These are phyloP conservation scores for Tuber magnatum DNA, from an alignment of 495 filamentous ascomycete species.

Conservation along the genomic window DNA sequence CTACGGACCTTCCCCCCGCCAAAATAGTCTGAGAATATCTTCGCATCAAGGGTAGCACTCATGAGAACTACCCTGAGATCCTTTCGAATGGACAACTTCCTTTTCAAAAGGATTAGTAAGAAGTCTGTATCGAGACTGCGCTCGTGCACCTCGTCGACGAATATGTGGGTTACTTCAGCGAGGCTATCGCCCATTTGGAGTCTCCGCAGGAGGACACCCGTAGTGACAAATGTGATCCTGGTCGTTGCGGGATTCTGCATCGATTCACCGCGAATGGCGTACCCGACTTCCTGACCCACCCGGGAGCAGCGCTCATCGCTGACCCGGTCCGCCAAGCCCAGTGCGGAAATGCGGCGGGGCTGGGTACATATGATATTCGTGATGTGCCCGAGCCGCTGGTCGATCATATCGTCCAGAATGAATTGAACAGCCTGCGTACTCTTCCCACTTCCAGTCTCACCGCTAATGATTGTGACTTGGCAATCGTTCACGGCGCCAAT, in stretches of 20 bases:
- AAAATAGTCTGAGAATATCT: constrained; percentile 81
- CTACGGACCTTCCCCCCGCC: constrained; percentile 59
- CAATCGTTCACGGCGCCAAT: constrained; percentile 61
- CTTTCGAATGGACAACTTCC: constrained; percentile 65
- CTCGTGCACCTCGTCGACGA: constrained; percentile 97
- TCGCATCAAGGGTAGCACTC: constrained; percentile 92
- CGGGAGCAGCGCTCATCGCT: constrained; percentile 77
- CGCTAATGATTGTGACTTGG: constrained; percentile 91
- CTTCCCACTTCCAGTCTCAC: constrained; percentile 94
- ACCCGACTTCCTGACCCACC: constrained; percentile 86
- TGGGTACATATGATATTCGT: constrained; percentile 97
- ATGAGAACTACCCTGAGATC: constrained; percentile 94
- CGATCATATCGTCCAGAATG: constrained; percentile 83
- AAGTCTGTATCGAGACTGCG: constrained; percentile 94
- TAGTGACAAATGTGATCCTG: constrained; percentile 92
- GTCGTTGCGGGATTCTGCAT: constrained; percentile 60
- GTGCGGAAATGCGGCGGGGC: constrained; percentile 85
- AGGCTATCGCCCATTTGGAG: constrained; percentile 75
- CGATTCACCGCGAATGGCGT: constrained; percentile 87
- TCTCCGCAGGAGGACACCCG: constrained; percentile 84
- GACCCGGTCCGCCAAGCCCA: constrained; percentile 89
- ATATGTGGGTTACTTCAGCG: constrained; percentile 84
- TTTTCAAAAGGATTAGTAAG: constrained; percentile 76
- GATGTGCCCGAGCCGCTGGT: constrained; percentile 59
- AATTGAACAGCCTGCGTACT: constrained; percentile 97